phyloP scores from a whole-genome alignment of 345 rosid genomes.

The Linum trigynum region DNA sequence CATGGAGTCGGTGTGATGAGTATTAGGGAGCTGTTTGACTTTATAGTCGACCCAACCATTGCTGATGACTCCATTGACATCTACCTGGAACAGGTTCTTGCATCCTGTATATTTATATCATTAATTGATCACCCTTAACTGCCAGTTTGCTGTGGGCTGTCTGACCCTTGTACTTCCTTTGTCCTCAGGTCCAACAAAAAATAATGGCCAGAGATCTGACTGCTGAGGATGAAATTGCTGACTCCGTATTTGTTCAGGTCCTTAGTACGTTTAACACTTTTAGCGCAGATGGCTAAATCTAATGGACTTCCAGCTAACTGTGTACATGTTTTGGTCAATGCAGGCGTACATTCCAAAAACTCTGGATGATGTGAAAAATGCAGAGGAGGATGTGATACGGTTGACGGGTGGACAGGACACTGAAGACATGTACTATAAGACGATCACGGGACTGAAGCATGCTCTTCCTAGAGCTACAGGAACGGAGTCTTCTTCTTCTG shows the following conservation, averaged over 20 bases:
- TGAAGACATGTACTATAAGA: conserved; percentile 59
- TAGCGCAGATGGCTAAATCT: too few species aligned
- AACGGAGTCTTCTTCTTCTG: conserved; percentile 40
- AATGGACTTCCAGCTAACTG: too few species aligned
- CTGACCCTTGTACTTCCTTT: not conserved
- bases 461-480: conserved; percentile 40
- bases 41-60: conserved; percentile 85
- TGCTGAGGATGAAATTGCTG: conserved; percentile 84
- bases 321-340: not conserved
- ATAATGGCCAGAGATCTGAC: conserved; percentile 53
- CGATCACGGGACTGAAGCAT: conserved; percentile 74
- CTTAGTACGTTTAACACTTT: too few species aligned
- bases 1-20: conserved; percentile 95
- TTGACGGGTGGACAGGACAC: conserved; percentile 72
- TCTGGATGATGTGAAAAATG: conserved; percentile 65
- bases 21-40: conserved; percentile 83
- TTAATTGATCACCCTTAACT: not conserved
- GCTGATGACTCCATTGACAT: conserved; percentile 63
- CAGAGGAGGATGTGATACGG: conserved; percentile 64
- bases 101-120: too few species aligned
- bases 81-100: conserved; percentile 74
- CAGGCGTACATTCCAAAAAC: conserved; percentile 86
- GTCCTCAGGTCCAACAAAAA: conserved; percentile 60
- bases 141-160: not conserved
- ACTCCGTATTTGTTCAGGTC: conserved; percentile 88